Base-by-base conservation (phyloP, 768 basidiomycete species). In the Lentinula sp. region DNA sequence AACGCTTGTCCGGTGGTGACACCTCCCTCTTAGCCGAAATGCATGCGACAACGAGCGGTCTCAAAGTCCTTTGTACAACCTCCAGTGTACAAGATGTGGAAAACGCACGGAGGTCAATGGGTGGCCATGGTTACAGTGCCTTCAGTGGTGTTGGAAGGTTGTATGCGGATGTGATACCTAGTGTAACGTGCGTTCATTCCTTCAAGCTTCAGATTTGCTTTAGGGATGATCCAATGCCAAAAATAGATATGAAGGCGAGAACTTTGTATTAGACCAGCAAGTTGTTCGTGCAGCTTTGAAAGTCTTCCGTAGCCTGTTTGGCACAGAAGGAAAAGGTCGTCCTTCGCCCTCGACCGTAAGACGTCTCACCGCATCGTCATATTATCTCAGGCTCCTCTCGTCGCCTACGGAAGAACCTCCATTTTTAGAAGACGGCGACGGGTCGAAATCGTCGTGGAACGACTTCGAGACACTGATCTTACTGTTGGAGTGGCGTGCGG, bases 51-150 rank as follows among this genome's bases (percentile, higher is more conserved):
- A 84, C 87, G 9, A 85, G 85, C 66, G 88, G 85, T 0, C 74
- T 91, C 23, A 92, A 92, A 69, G 77, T 83, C 3, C 76, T 87
- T 35, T 82, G 80, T 3, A 79, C 82, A 0, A 77, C 79, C 0
- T 69, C 76, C n/a, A 74, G 77, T 4, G 78, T 84, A 2, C 77
- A 78, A 37, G 86, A 87, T 63, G 66, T 89, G 12, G 89, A 90
- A 70, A 79, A 76, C 6, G 85, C 87, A 3, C 81, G 88, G 7
- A 80, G 87, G 15, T 80, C 86, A 0, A 82, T 91, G 80, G 90
- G 90, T 55, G 90, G 90, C 3, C 90, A 92, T 70, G 90, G 90
- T 0, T 90, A 82, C 70, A 88, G 87, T 64, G 81, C 77, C 0
- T 88, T 85, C 64, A 76, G 86, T 0, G 89, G 88, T 3, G 76